Conservation (phyloP, 257 asterid species). For the Fraxinus excelsior region DNA sequence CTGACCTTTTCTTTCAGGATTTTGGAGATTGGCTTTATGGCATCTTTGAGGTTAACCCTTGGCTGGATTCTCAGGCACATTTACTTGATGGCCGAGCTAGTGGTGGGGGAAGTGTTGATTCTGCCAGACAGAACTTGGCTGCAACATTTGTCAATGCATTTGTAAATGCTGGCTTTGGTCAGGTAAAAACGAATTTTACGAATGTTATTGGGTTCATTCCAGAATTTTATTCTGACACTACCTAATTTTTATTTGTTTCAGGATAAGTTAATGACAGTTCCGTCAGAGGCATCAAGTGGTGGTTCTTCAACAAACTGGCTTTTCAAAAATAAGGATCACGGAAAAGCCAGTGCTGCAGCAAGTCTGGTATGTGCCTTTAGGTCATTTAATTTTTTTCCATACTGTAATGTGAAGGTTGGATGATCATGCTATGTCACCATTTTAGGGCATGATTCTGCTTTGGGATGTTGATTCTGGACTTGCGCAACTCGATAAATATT, state of each 20-base stretch:
- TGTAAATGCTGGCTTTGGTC: constrained; percentile 98
- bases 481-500: constrained; percentile 91
- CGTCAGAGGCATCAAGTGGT: constrained; percentile 78
- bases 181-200: constrained; percentile 44
- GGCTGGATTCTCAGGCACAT: constrained; percentile 66
- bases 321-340: constrained; percentile 90
- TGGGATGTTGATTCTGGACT: constrained; percentile 98
- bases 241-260: constrained; percentile 29
- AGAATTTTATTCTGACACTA: background rate
- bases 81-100: constrained; percentile 91
- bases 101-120: constrained; percentile 85
- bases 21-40: background rate
- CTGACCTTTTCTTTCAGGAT: background rate
- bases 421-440: constrained; percentile 23
- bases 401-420: background rate
- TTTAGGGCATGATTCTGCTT: constrained; percentile 90
- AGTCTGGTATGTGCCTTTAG: constrained; percentile 63
- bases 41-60: constrained; percentile 10
- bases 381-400: background rate
- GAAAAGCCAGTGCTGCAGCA: constrained; percentile 96
- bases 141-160: constrained; percentile 97
- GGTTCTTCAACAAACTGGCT: constrained; percentile 90
- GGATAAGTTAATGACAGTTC: constrained; percentile 93
- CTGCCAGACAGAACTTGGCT: constrained; percentile 97
- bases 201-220: background rate